phyloP scores from a whole-genome alignment of 2,329 filamentous ascomycete genomes.

The Zymoseptoria pseudotritici region DNA sequence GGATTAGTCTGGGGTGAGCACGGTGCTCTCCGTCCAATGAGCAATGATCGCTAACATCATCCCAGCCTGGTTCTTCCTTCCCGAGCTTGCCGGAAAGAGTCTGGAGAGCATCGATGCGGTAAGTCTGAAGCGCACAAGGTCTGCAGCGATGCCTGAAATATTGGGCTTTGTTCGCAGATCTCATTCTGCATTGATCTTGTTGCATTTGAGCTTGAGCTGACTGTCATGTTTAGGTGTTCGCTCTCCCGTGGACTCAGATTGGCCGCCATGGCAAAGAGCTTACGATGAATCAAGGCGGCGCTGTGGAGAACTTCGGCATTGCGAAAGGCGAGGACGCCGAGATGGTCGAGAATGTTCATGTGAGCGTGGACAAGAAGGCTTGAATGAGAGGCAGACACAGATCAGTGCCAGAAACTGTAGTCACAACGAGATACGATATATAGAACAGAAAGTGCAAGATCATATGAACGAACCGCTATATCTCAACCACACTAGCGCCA shows the following conservation, averaged over 20 bases:
- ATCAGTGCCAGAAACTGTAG: neutral
- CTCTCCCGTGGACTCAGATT: constrained; percentile 71
- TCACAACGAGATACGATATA: neutral
- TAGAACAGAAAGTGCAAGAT: neutral
- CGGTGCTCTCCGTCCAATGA: constrained; percentile 64
- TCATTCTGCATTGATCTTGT: neutral
- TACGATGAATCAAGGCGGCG: constrained; percentile 18
- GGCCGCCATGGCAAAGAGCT: constrained; percentile 40
- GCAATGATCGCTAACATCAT: constrained; percentile 59
- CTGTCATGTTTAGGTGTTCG: constrained; percentile 16
- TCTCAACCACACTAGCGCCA: neutral
- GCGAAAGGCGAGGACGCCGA: constrained; percentile 20
- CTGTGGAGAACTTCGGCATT: constrained; percentile 18
- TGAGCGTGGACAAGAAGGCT: constrained; percentile 10
- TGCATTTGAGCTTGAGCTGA: neutral
- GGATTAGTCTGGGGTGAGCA: constrained; percentile 51
- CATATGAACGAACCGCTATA: too few species aligned
- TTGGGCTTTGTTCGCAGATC: neutral
- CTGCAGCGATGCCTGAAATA: neutral
- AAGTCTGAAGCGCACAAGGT: neutral
- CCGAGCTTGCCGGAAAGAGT: constrained; percentile 45
- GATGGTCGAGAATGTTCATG: constrained; percentile 14
- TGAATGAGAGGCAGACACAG: neutral
- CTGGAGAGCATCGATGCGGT: constrained; percentile 49
- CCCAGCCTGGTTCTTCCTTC: constrained; percentile 53